Base-by-base conservation (phyloP, 768 basidiomycete genomes). In the Russula sp. region DNA sequence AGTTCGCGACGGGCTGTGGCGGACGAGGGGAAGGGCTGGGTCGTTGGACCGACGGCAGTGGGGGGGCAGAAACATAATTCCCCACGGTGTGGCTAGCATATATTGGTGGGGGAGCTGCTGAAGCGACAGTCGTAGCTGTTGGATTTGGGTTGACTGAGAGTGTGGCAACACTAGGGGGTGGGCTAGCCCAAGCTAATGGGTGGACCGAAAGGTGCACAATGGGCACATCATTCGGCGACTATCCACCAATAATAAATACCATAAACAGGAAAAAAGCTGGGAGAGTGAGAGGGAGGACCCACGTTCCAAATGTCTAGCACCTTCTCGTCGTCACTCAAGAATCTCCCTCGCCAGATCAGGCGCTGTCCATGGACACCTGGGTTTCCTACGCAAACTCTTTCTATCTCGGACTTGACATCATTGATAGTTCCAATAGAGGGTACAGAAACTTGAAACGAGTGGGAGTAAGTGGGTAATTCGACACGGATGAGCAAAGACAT, bases 201-300 rank as follows among this genome's bases (percentile, higher is more conserved):
- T 86, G 85, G n/a, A 92, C 88, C 14, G 88, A 85, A 22, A 92
- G 77, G 73, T 90, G 90, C 46, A 91, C 75, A 59, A 84, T 77
- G 46, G 80, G 81, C 29, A 81, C 78, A 56, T 86, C 85, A 58
- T 81, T 79, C 43, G 74, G 72, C 47, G 75, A 74, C 88, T 89
- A 68, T 34, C 29, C 58, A 14, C 35, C 61, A 18, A 18, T 4
- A 32, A 45, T 41, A 7, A 39, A 20, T 34, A 52, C 7, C 10
- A 52, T 20, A 18, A 38, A 14, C 2, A 3, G 32, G 38, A 39
- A 36, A 66, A 47, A 9, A 14, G 36, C 45, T 51, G n/a, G 11
- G 46, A 25, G 45, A 41, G 67, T 77, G 68, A 68, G 22, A 10
- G 46, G 25, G 45, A 41, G 67, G 68, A 68, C 78, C 68, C 66